Conservation (phyloP, 2,329 filamentous ascomycete genomes). For the Colletotrichum abscissum region DNA sequence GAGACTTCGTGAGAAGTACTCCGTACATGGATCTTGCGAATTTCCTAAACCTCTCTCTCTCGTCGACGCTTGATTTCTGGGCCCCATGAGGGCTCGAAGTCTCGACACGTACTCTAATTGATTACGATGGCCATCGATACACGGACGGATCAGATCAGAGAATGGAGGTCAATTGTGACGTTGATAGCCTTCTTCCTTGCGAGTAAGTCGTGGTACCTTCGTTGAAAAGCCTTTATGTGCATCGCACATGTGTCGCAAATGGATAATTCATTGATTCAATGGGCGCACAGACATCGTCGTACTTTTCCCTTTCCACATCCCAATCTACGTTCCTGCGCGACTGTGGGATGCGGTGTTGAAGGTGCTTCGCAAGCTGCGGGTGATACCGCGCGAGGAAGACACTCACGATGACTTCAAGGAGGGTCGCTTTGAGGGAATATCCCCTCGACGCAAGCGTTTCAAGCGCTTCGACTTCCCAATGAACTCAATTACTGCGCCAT, state of each 20-base stretch:
- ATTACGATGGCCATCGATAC: slow-evolving; percentile 40
- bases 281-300: slow-evolving; percentile 70
- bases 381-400: slow-evolving; percentile 49
- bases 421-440: slow-evolving; percentile 36
- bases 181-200: slow-evolving; percentile 76
- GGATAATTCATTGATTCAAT: neutral
- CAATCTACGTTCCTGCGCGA: slow-evolving; percentile 67
- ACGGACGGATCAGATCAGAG: slow-evolving; percentile 66
- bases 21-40: neutral
- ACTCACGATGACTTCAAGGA: neutral
- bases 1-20: neutral
- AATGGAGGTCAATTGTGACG: slow-evolving; percentile 78
- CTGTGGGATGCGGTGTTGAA: slow-evolving; percentile 58
- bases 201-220: slow-evolving; percentile 64
- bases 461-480: slow-evolving; percentile 69
- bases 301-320: slow-evolving; percentile 75
- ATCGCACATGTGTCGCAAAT: neutral
- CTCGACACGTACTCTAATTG: neutral
- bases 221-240: neutral
- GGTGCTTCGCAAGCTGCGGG: slow-evolving; percentile 54
- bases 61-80: neutral
- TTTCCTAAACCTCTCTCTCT: neutral
- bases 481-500: slow-evolving; percentile 77
- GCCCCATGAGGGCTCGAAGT: neutral
- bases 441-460: slow-evolving; percentile 49